phyloP scores from a whole-genome alignment of 163 green algal genomes.

The Picocystis sp. region DNA sequence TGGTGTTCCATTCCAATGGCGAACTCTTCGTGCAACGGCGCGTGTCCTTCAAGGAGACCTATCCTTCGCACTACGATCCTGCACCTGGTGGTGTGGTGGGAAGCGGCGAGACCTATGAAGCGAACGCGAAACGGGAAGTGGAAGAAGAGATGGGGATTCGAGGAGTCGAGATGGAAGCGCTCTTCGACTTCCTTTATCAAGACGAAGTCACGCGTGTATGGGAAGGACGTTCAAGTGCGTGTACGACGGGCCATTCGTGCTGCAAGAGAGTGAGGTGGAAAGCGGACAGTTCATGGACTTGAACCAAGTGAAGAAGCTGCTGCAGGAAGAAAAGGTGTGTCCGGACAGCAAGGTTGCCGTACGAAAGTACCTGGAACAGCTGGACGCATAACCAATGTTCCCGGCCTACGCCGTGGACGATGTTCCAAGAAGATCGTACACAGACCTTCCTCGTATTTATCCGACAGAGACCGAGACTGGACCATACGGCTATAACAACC shows the following conservation, averaged over 20 bases:
- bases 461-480: too few relatives aligned
- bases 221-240: background rate
- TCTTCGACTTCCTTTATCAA: constrained; percentile 4
- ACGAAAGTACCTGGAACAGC: background rate
- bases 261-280: constrained; percentile 5
- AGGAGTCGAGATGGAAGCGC: background rate
- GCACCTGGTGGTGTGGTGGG: constrained; percentile 5
- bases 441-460: too few relatives aligned
- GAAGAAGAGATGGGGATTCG: constrained; percentile 5
- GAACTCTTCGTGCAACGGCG: constrained; percentile 5
- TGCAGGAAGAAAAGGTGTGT: constrained; percentile 6
- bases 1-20: background rate
- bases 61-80: constrained; percentile 5
- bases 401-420: too few relatives aligned
- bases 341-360: constrained; percentile 2
- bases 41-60: constrained; percentile 9
- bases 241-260: constrained; percentile 4
- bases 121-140: constrained; percentile 3
- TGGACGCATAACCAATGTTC: too few relatives aligned
- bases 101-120: constrained; percentile 1
- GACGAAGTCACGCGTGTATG: constrained; percentile 1
- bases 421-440: too few relatives aligned
- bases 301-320: constrained; percentile 1
- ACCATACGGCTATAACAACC: too few relatives aligned
- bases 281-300: background rate